Base-by-base conservation (phyloP, 2,329 filamentous ascomycete genomes). In the Cadophora malorum region DNA sequence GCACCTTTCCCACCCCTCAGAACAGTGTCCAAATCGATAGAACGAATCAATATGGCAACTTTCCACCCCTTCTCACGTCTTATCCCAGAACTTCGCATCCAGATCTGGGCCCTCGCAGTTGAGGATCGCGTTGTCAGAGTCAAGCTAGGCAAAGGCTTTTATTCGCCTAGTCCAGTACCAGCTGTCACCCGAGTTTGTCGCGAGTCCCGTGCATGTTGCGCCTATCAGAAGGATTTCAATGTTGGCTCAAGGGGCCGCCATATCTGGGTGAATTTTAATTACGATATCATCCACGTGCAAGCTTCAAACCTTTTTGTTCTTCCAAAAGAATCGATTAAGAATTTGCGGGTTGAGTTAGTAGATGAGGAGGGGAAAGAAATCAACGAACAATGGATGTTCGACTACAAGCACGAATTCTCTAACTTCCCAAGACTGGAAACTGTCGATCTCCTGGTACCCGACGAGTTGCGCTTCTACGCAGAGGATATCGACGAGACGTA, bases 41-140 rank as follows among this genome's bases (percentile, higher is more conserved):
- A 55, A 14, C 28, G 31, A 35, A 9, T n/a, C 28, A 33, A 56
- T 3, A 41, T 58, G 55, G 33, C 19, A 3, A 58, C 33, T 25
- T 58, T 58, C 12, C n/a, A 38, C 55, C 55, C n/a, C 4, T 58
- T 58, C 33, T 10, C 55, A n/a, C 55, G n/a, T 3, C 55, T 58
- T 7, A 14, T 38, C 8, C 19, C 33, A 3, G 55, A 58, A 41
- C 33, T 58, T 23, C 31, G 55, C 19, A 21, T 21, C 2, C 55
- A 58, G n/a, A 58, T 58, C 10, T 58, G 55, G 55, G 55, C 31
- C 1, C 55, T 58, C n/a, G 55, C 55, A 58, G 19, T 23, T 35
- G 55, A 58, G 9, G n/a, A 58, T 25, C 55, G 55, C n/a, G 55
- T 58, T 7, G 35, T 38, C 7, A 38, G 35, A 38, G 35, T 38